phyloP scores from a whole-genome alignment of 352 stramenopile species.

The Phytophthora sp. region DNA sequence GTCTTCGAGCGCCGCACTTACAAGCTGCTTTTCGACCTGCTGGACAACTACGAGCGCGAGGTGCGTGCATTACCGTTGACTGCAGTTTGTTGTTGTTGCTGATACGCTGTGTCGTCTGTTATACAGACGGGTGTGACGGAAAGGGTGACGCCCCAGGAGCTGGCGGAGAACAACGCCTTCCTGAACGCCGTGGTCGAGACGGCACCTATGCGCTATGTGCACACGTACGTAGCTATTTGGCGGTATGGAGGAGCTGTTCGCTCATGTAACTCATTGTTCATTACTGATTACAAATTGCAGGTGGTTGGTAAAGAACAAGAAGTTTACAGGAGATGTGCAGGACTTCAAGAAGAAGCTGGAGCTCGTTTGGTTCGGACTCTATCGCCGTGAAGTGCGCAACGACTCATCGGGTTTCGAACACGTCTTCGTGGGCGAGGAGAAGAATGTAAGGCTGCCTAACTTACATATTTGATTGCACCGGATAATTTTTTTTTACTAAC shows the following conservation, averaged over 20 bases:
- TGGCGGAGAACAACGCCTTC: conserved; percentile 92
- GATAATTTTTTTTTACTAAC: neutral
- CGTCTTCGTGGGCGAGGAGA: conserved; percentile 96
- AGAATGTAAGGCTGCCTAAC: conserved; percentile 62
- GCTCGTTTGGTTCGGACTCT: conserved; percentile 95
- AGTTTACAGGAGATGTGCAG: conserved; percentile 71
- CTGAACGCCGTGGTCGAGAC: conserved; percentile 93
- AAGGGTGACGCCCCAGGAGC: conserved; percentile 85
- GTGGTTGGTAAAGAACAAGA: conserved; percentile 87
- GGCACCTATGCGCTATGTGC: conserved; percentile 93
- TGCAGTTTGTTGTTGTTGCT: conserved; percentile 1
- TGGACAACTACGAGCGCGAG: conserved; percentile 91
- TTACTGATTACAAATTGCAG: conserved; percentile 33
- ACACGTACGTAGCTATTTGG: conserved; percentile 89
- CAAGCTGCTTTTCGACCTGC: conserved; percentile 88
- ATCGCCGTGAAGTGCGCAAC: conserved; percentile 84
- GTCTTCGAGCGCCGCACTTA: conserved; percentile 93
- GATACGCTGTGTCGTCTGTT: neutral
- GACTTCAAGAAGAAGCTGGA: conserved; percentile 93
- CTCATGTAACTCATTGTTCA: neutral
- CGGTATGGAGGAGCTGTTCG: too few species aligned
- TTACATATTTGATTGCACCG: too few species aligned
- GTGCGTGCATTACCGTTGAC: conserved; percentile 31
- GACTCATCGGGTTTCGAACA: conserved; percentile 97
- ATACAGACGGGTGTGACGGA: conserved; percentile 86